A percentile compares a stretch with the other conserved stretches of the same genome.
phyloP scores from a whole-genome alignment of 148 eudicot genomes.

The Rhododendron mucronatum region DNA sequence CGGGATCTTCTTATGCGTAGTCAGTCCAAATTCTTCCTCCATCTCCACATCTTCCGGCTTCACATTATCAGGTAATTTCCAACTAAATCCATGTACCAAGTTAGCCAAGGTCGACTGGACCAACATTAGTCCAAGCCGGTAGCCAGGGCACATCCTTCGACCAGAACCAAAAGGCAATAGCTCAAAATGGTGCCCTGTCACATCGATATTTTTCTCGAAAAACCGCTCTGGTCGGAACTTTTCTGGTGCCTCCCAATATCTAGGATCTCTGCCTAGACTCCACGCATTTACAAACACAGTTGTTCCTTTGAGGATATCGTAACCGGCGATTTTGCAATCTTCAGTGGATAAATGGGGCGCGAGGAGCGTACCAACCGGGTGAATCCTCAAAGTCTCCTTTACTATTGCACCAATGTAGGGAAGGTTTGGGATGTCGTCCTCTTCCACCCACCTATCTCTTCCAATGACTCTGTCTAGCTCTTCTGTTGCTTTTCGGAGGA shows the following conservation, averaged over 20 bases:
- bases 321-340: not conserved
- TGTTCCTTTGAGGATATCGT: not conserved
- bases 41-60: not conserved
- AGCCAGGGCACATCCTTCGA: not conserved
- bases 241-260: not conserved
- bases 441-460: not conserved
- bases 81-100: not conserved
- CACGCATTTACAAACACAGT: not conserved
- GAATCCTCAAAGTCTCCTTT: constrained; percentile 1
- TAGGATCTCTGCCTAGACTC: not conserved
- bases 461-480: constrained; percentile 5
- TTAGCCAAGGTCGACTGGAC: not conserved
- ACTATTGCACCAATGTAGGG: not conserved
- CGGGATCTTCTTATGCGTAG: not conserved
- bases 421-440: not conserved
- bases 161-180: not conserved
- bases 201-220: not conserved
- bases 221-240: not conserved
- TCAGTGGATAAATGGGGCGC: not conserved
- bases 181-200: not conserved
- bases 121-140: not conserved
- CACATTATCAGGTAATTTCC: not conserved
- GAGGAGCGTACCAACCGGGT: not conserved
- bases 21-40: not conserved
- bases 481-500: not conserved